A percentile compares a stretch with the other conserved stretches of the same genome.
phyloP scores from a whole-genome alignment of 495 filamentous ascomycete species.

The Oleoguttula mirabilis region DNA sequence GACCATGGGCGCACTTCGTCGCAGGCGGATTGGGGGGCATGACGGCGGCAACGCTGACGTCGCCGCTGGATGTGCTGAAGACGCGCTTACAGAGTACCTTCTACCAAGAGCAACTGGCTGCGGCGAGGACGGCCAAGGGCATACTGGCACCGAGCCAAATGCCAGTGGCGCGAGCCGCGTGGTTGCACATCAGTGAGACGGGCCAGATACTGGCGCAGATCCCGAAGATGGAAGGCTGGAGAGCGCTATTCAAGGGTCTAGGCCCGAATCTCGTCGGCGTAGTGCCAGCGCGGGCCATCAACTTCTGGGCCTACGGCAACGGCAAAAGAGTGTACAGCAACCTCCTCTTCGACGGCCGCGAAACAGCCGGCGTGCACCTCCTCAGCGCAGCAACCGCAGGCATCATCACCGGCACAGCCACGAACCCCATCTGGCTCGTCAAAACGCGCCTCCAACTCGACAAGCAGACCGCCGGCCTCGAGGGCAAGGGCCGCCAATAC shows the following conservation, averaged over 20 bases:
- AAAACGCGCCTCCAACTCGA: constrained; percentile 86
- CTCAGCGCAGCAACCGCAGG: constrained; percentile 61
- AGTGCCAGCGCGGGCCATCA: constrained; percentile 74
- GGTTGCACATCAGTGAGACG: constrained; percentile 62
- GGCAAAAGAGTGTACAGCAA: constrained; percentile 65
- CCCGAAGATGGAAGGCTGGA: constrained; percentile 63
- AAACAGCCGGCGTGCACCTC: constrained; percentile 61
- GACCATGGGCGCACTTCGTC: constrained; percentile 81
- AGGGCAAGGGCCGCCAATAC: constrained; percentile 51
- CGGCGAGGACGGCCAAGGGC: constrained; percentile 36
- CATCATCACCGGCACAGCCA: constrained; percentile 69
- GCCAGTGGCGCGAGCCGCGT: constrained; percentile 35
- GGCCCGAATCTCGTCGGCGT: constrained; percentile 81
- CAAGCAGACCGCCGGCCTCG: constrained; percentile 47
- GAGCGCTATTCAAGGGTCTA: constrained; percentile 78
- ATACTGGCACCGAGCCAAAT: constrained; percentile 36
- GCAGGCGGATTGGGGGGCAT: constrained; percentile 82
- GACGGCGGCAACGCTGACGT: constrained; percentile 74
- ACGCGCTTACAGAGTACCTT: constrained; percentile 84
- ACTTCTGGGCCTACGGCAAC: constrained; percentile 84
- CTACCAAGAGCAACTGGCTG: constrained; percentile 57
- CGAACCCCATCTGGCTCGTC: constrained; percentile 86
- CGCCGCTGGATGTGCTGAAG: constrained; percentile 81
- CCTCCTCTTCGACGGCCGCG: constrained; percentile 49
- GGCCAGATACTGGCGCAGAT: constrained; percentile 69